Evolutionary conservation across 1,284 basidiomycete genomes (phyloP), one percentile per base, ranked within the genome.

Genomic region (Xanthoconium separans): DNA sequence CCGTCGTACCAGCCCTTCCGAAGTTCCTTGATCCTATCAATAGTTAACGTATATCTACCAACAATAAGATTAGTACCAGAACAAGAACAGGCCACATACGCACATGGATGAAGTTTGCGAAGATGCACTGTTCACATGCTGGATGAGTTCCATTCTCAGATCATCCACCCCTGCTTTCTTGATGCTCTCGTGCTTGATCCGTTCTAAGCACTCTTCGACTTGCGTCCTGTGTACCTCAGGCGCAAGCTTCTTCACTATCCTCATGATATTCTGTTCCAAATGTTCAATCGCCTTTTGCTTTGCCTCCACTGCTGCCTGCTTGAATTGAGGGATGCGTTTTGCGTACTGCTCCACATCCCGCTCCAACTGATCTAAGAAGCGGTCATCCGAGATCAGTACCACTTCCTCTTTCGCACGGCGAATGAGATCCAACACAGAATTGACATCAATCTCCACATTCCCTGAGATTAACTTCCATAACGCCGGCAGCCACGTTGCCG

Each of bases 131-230:
- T 71, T 73, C 13, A 72, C 29, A 1, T 50, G 47, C n/a, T 44
- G 51, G 41, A 76, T 66, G 34, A 75, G 56, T 0, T 47, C 20
- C 2, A 39, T 11, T 24, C 68, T 64, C 6, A 61, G 27, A 18
- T 45, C 51, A 6, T 54, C 20, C 13, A 58, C 46, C 2, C 62
- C 64, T 20, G 61, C 57, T 5, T 22, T 34, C 9, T 41, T 58
- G 1, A 20, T 51, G 1, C 22, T 27, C 12, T 54, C 48, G 22
- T 9, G 27, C 40, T 42, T 50, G 44, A 63, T 58, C 8, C 13
- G 27, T 6, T 47, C 46, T 2, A 0, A 18, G 16, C 31, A 50
- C 1, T 51, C 61, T 0, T 59, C 37, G 4, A 43, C 18, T 45
- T 61, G 55, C 33, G 24, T 44, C n/a, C 12, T 61, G 33, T 61